phyloP scores from a whole-genome alignment of 2,329 filamentous ascomycete genomes.

The Camptophora hylomeconis region DNA sequence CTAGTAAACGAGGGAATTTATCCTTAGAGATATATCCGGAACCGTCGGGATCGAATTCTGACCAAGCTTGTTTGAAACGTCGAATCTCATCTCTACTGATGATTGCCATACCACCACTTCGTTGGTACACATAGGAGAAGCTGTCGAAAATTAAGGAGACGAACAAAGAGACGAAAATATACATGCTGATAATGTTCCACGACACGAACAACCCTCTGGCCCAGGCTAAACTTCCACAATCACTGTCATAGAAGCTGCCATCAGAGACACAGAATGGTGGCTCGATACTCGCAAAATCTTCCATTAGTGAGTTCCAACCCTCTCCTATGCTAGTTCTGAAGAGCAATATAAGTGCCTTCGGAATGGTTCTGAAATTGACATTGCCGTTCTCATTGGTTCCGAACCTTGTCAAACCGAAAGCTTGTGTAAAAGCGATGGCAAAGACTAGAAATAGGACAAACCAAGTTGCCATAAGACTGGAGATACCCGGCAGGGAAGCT shows the following conservation, averaged over 20 bases:
- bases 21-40: constrained; percentile 86
- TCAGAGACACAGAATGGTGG: constrained; percentile 69
- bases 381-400: constrained; percentile 59
- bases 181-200: constrained; percentile 99
- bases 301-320: constrained; percentile 95
- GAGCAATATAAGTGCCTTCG: constrained; percentile 82
- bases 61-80: constrained; percentile 97
- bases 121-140: constrained; percentile 97
- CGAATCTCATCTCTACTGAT: constrained; percentile 89
- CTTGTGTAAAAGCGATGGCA: constrained; percentile 89
- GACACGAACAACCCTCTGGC: constrained; percentile 79
- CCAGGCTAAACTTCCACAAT: constrained; percentile 86
- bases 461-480: constrained; percentile 90
- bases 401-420: constrained; percentile 89
- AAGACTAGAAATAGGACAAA: constrained; percentile 93
- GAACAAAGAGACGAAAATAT: constrained; percentile 96
- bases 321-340: constrained; percentile 91
- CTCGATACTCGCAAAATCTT: constrained; percentile 73
- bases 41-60: constrained; percentile 82
- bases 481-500: constrained; percentile 78
- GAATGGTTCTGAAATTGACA: constrained; percentile 84
- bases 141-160: constrained; percentile 98
- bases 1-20: constrained; percentile 73
- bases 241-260: constrained; percentile 65
- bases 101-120: constrained; percentile 79